Conservation (phyloP, 495 filamentous ascomycete genomes). For the Tuber magnatum region DNA sequence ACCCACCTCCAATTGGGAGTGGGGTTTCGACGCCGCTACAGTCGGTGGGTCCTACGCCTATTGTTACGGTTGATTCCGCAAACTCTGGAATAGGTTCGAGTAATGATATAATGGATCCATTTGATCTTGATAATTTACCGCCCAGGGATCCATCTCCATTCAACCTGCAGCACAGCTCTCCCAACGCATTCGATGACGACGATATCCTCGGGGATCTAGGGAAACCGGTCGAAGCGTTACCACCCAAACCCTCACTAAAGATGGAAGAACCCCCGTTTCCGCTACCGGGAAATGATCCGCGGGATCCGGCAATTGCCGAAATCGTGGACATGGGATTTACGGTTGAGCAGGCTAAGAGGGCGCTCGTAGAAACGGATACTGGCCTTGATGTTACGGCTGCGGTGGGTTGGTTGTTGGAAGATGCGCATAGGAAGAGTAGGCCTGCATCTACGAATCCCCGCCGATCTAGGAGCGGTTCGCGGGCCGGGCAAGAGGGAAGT, state of each 20-base stretch:
- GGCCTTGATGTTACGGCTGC: conserved; percentile 80
- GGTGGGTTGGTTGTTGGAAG: conserved; percentile 80
- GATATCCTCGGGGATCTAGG: conserved; percentile 82
- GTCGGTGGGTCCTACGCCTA: background rate
- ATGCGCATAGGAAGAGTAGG: conserved; percentile 69
- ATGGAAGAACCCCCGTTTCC: conserved; percentile 39
- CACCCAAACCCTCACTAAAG: conserved; percentile 40
- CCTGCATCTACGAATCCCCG: conserved; percentile 49
- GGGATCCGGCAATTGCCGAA: conserved; percentile 77
- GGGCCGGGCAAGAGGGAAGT: conserved; percentile 41
- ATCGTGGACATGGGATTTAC: conserved; percentile 94
- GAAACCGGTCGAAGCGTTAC: conserved; percentile 76
- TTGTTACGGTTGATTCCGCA: background rate
- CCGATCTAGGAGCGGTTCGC: conserved; percentile 38
- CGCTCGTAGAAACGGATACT: conserved; percentile 67
- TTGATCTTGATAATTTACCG: conserved; percentile 66
- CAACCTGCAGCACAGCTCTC: conserved; percentile 41
- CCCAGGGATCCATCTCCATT: conserved; percentile 44
- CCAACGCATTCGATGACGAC: conserved; percentile 53
- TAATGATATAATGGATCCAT: conserved; percentile 47
- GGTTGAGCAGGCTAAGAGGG: conserved; percentile 66
- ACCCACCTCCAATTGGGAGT: conserved; percentile 48
- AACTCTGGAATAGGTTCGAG: background rate
- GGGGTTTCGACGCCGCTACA: background rate
- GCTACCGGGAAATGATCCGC: conserved; percentile 49